Percentiles rank a stretch among this genome's conserved stretches.
Evolutionary conservation across 768 basidiomycete species (phyloP).

Genomic region (Boletus reticulatus): DNA sequence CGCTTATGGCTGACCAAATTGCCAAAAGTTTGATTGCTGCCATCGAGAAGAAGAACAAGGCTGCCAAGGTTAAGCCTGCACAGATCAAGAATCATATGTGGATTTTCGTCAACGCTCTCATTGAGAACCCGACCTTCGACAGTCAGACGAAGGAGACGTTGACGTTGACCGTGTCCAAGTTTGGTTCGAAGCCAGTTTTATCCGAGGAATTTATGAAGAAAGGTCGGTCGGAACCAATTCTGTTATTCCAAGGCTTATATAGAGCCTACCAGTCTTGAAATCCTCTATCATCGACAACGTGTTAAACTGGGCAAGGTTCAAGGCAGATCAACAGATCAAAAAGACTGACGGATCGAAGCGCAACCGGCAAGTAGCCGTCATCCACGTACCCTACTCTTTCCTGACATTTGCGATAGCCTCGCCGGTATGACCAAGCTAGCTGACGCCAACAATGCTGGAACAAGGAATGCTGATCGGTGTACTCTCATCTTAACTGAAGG

Average conservation of each 20-base stretch:
- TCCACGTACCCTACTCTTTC: background rate
- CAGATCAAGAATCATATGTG: slow-evolving; percentile 98
- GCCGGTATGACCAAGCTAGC: slow-evolving; percentile 90
- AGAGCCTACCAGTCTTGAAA: slow-evolving; percentile 62
- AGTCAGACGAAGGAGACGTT: slow-evolving; percentile 98
- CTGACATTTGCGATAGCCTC: slow-evolving; percentile 48
- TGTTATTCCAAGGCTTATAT: slow-evolving; percentile 1
- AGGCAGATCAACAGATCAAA: slow-evolving; percentile 93
- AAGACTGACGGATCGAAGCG: slow-evolving; percentile 94
- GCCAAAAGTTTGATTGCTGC: slow-evolving; percentile 78
- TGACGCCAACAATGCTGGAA: slow-evolving; percentile 97
- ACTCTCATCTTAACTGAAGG: slow-evolving; percentile 98
- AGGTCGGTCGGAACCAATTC: slow-evolving; percentile 46
- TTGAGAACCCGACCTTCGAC: slow-evolving; percentile 98
- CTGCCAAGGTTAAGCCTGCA: slow-evolving; percentile 85
- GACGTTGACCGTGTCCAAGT: slow-evolving; percentile 83
- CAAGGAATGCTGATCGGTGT: slow-evolving; percentile 73
- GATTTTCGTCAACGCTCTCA: slow-evolving; percentile 93
- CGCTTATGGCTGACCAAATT: slow-evolving; percentile 80
- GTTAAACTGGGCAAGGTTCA: slow-evolving; percentile 94
- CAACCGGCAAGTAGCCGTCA: slow-evolving; percentile 53
- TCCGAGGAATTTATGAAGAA: slow-evolving; percentile 97
- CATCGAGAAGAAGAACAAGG: slow-evolving; percentile 97
- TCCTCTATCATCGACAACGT: slow-evolving; percentile 90
- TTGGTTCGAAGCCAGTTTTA: slow-evolving; percentile 80